Evolutionary conservation across 2,329 filamentous ascomycete species (phyloP).

Genomic region (Penicillium aurantiogriseum): DNA sequence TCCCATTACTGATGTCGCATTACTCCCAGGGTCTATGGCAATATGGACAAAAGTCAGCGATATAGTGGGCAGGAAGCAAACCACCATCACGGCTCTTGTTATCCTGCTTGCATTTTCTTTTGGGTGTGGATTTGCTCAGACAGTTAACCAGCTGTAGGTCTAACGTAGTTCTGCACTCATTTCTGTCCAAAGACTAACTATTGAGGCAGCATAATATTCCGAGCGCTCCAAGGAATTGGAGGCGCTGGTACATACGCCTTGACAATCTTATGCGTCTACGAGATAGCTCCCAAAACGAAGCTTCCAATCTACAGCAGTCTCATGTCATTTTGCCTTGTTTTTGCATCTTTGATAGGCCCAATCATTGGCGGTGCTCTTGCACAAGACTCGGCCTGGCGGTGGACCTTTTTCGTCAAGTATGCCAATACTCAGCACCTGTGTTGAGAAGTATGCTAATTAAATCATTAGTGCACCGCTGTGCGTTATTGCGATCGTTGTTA

Average conservation of each 20-base stretch:
- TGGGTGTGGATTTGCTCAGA: slow-evolving; percentile 32
- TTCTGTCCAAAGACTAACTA: not conserved
- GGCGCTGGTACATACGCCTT: slow-evolving; percentile 33
- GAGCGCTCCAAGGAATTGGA: slow-evolving; percentile 36
- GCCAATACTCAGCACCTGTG: not conserved
- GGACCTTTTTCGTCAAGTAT: slow-evolving; percentile 32
- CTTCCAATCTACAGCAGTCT: slow-evolving; percentile 25
- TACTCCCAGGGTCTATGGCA: slow-evolving; percentile 27
- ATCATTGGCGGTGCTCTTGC: slow-evolving; percentile 28
- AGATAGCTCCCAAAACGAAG: slow-evolving; percentile 28
- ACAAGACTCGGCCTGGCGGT: slow-evolving; percentile 26
- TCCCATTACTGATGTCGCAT: not conserved
- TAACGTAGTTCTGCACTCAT: not conserved
- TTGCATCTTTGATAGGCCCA: slow-evolving; percentile 25
- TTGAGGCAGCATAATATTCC: slow-evolving; percentile 29
- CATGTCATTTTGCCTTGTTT: slow-evolving; percentile 24
- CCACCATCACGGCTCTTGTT: slow-evolving; percentile 23
- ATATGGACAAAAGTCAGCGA: slow-evolving; percentile 36
- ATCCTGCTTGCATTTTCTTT: slow-evolving; percentile 34
- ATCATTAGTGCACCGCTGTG: slow-evolving; percentile 18
- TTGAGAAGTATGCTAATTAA: not conserved
- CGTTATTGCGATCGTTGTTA: slow-evolving; percentile 19
- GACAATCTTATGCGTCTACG: slow-evolving; percentile 30
- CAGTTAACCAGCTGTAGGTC: slow-evolving; percentile 31
- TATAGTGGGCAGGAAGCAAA: slow-evolving; percentile 31